These are phyloP conservation scores for Alternaria sp. DNA, from an alignment of 2,329 filamentous ascomycete genomes.

Conservation along the genomic window DNA sequence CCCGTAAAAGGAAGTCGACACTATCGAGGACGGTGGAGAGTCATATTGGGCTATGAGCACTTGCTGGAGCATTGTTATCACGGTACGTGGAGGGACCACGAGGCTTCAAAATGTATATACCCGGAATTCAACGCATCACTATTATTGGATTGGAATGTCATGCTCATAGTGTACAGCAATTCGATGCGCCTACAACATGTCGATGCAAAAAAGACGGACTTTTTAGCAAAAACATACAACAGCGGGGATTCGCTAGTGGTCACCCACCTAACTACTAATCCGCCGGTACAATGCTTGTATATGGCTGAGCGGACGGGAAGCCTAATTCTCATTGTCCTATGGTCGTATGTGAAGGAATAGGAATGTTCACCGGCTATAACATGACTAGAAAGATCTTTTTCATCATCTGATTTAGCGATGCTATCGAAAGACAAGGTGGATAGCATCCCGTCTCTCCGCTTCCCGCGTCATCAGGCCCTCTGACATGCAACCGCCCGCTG, in stretches of 20 bases:
- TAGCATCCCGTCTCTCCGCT: slow-evolving; percentile 2
- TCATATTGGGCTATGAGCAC: not conserved
- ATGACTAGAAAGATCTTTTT: not conserved
- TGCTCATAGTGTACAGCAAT: not conserved
- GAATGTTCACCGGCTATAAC: too few species aligned
- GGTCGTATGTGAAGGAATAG: too few species aligned
- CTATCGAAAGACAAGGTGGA: not conserved
- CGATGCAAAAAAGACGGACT: too few species aligned
- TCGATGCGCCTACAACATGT: too few species aligned
- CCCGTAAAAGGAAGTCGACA: not conserved
- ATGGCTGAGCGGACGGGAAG: too few species aligned
- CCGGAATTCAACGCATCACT: not conserved
- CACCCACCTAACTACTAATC: too few species aligned
- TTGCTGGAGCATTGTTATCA: not conserved
- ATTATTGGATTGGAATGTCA: not conserved
- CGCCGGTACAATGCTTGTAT: too few species aligned
- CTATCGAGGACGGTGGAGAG: not conserved
- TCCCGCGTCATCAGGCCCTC: not conserved
- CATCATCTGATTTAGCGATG: not conserved
- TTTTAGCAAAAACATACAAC: too few species aligned
- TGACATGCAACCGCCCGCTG: not conserved
- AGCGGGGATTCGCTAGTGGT: too few species aligned
- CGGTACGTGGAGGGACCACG: not conserved
- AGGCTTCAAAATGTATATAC: not conserved
- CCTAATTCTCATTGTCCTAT: too few species aligned